Conservation (phyloP, 2,329 filamentous ascomycete genomes). For the Kalmusia sp. region DNA sequence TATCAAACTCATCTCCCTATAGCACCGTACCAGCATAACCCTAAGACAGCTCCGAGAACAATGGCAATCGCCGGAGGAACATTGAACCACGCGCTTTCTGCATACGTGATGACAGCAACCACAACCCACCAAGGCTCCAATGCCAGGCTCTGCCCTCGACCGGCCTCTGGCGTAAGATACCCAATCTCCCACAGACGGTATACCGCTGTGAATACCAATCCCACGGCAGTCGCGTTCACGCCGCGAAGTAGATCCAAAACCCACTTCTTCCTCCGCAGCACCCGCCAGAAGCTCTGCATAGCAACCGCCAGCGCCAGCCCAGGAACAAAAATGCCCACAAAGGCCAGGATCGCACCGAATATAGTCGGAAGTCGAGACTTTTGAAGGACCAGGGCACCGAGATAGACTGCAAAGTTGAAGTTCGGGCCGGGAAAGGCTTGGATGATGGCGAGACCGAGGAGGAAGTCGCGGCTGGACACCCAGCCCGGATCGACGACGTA, state of each 20-base stretch:
- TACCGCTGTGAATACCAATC: slow-evolving; percentile 53
- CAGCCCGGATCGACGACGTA: slow-evolving; percentile 70
- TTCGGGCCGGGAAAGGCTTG: slow-evolving; percentile 73
- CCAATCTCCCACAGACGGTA: slow-evolving; percentile 55
- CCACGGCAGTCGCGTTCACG: slow-evolving; percentile 52
- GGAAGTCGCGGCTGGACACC: slow-evolving; percentile 74
- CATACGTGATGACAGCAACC: slow-evolving; percentile 50
- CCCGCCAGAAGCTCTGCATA: slow-evolving; percentile 48
- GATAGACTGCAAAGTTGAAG: slow-evolving; percentile 60
- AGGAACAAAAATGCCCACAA: slow-evolving; percentile 51
- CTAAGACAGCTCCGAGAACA: slow-evolving; percentile 47
- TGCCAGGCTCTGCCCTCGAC: slow-evolving; percentile 45
- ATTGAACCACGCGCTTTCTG: slow-evolving; percentile 50
- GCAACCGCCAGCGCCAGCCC: slow-evolving; percentile 48
- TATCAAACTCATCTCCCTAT: too few species aligned
- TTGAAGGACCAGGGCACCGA: slow-evolving; percentile 48
- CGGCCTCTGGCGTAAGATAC: slow-evolving; percentile 47
- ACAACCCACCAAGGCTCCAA: slow-evolving; percentile 55
- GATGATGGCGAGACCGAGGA: slow-evolving; percentile 74
- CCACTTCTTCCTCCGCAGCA: slow-evolving; percentile 41
- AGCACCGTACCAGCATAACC: slow-evolving; percentile 50
- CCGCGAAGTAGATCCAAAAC: slow-evolving; percentile 47
- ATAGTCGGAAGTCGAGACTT: slow-evolving; percentile 33
- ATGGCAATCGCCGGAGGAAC: slow-evolving; percentile 50
- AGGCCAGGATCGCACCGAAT: slow-evolving; percentile 47